Conservation (phyloP, 345 rosid genomes). For the Gossypium raimondii region DNA sequence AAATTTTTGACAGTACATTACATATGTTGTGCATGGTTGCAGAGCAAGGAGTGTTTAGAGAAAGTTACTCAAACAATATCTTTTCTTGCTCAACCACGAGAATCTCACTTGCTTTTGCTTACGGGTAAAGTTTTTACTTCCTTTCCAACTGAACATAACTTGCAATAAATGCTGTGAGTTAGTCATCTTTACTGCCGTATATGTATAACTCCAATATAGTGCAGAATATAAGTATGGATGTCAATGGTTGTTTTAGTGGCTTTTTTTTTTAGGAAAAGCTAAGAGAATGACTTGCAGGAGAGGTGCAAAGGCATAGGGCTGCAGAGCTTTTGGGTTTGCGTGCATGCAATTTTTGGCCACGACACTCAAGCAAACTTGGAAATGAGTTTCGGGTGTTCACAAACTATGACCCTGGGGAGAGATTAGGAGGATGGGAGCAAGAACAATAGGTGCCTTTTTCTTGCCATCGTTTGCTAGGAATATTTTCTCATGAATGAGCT, state of each 20-base stretch:
- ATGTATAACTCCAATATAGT: background rate
- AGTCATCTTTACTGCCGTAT: background rate
- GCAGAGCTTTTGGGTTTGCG: constrained; percentile 67
- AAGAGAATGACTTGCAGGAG: constrained; percentile 44
- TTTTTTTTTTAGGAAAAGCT: background rate
- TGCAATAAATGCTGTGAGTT: background rate
- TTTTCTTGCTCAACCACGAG: constrained; percentile 48
- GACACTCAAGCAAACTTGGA: constrained; percentile 82
- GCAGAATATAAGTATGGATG: background rate
- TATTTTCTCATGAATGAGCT: background rate
- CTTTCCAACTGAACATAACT: background rate
- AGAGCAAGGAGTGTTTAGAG: constrained; percentile 88
- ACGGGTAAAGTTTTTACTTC: constrained; percentile 52
- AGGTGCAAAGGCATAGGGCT: constrained; percentile 77
- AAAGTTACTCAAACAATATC: constrained; percentile 63
- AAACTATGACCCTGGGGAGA: constrained; percentile 73
- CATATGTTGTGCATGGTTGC: constrained; percentile 22
- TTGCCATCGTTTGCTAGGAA: background rate
- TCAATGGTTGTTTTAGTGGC: background rate
- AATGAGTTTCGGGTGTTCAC: constrained; percentile 79
- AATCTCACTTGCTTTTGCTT: constrained; percentile 63
- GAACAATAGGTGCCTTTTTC: constrained; percentile 23
- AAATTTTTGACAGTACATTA: background rate
- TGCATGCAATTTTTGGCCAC: constrained; percentile 75
- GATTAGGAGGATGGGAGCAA: constrained; percentile 81